Conservation (phyloP, 208 protist genomes). For the Jaenimonas drosophilae region DNA sequence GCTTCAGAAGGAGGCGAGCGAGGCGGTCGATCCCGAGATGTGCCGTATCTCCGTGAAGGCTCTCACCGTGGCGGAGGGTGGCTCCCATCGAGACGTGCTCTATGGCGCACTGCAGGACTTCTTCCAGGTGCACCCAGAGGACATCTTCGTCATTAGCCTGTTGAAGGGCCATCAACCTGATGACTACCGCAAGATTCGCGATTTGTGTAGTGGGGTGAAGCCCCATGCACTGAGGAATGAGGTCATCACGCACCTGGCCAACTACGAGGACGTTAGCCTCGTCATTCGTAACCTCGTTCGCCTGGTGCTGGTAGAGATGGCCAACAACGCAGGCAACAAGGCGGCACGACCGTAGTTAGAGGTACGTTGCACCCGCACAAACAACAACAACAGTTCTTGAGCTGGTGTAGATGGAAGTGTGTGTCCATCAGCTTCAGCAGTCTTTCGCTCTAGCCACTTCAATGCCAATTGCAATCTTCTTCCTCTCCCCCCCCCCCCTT, state of each 20-base stretch:
- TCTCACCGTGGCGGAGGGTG: constrained; percentile 44
- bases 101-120: constrained; percentile 63
- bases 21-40: background rate
- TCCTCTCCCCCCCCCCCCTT: too few species aligned
- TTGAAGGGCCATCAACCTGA: constrained; percentile 71
- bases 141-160: constrained; percentile 73
- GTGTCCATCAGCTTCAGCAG: too few species aligned
- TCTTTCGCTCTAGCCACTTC: too few species aligned
- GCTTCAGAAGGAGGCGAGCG: constrained; percentile 45
- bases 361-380: too few species aligned
- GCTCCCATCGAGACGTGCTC: constrained; percentile 63
- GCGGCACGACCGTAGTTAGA: too few species aligned
- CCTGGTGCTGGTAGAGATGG: constrained; percentile 60
- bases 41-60: constrained; percentile 59
- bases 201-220: constrained; percentile 62
- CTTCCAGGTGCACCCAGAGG: constrained; percentile 57
- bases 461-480: too few species aligned
- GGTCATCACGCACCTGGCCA: constrained; percentile 70
- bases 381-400: too few species aligned
- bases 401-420: too few species aligned
- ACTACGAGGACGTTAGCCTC: constrained; percentile 77
- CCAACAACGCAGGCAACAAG: background rate
- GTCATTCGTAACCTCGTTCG: constrained; percentile 80
- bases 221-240: constrained; percentile 48
- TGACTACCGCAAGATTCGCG: constrained; percentile 69